Conservation (phyloP, 768 basidiomycete species). For the Tricholomella constricta region DNA sequence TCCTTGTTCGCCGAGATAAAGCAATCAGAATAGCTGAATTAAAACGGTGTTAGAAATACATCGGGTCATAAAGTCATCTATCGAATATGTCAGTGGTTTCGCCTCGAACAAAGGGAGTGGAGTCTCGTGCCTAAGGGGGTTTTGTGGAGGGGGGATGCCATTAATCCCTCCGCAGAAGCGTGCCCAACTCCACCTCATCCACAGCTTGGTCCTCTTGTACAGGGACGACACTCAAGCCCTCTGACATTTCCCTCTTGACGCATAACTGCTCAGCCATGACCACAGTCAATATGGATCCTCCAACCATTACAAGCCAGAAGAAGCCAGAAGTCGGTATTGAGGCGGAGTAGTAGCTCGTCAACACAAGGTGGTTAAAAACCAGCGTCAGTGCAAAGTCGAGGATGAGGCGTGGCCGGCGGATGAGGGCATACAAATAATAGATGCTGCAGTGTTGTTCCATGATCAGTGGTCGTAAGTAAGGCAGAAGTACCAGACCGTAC, state of each 20-base stretch:
- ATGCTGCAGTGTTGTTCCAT: constrained; percentile 42
- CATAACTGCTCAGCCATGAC: constrained; percentile 90
- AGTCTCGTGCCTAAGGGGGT: constrained; percentile 5
- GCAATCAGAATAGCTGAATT: not conserved
- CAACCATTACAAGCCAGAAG: constrained; percentile 85
- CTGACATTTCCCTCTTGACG: constrained; percentile 85
- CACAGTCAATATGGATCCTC: constrained; percentile 72
- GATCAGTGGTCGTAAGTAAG: not conserved
- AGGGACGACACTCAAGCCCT: constrained; percentile 65
- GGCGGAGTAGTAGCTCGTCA: constrained; percentile 91
- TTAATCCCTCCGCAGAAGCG: constrained; percentile 43
- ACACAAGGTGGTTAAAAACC: constrained; percentile 86
- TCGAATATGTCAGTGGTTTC: not conserved
- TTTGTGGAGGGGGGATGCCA: not conserved
- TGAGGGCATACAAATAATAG: constrained; percentile 81
- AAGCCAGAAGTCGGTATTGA: constrained; percentile 86
- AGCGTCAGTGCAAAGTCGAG: constrained; percentile 94
- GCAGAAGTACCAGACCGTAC: constrained; percentile 52
- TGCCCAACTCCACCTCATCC: constrained; percentile 62
- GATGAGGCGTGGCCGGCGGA: constrained; percentile 90
- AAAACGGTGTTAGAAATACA: constrained; percentile 13
- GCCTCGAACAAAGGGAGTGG: not conserved
- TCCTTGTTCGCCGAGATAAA: constrained; percentile 6
- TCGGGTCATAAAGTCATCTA: constrained; percentile 11
- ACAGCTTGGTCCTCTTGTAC: constrained; percentile 58